A percentile compares a stretch with the other conserved stretches of the same genome.
These are phyloP conservation scores for Alternaria brassicae DNA, from an alignment of 2,329 filamentous ascomycete species.

Conservation along the genomic window DNA sequence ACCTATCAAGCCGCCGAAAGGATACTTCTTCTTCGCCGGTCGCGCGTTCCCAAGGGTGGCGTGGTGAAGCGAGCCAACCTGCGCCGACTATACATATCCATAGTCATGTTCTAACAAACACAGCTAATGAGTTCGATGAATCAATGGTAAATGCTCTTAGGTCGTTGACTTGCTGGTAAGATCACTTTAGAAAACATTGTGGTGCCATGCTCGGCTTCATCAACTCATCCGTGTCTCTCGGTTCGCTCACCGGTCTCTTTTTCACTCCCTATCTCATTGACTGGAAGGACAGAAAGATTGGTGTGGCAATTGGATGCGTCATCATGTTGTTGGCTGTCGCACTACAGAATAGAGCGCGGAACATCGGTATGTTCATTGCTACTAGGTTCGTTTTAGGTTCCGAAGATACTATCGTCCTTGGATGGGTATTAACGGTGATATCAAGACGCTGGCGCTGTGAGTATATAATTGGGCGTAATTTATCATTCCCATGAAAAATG, in stretches of 20 bases:
- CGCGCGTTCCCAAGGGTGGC: conserved; percentile 14
- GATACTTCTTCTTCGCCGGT: conserved; percentile 11
- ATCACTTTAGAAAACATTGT: conserved; percentile 32
- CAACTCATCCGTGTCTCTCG: conserved; percentile 27
- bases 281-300: conserved; percentile 31
- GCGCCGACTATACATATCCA: conserved; percentile 20
- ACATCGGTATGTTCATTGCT: conserved; percentile 40
- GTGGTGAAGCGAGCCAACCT: conserved; percentile 19
- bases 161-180: conserved; percentile 29
- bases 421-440: conserved; percentile 47
- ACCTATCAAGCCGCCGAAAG: conserved; percentile 22
- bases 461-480: neutral
- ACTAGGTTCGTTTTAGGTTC: conserved; percentile 38
- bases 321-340: conserved; percentile 39
- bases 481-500: neutral
- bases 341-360: conserved; percentile 34
- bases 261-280: conserved; percentile 34
- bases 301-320: conserved; percentile 36
- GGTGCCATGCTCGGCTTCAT: conserved; percentile 40
- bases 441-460: conserved; percentile 51
- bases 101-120: conserved; percentile 21
- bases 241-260: conserved; percentile 26
- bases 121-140: conserved; percentile 57
- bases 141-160: conserved; percentile 51
- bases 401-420: conserved; percentile 36